Base-by-base conservation (phyloP, 2,329 filamentous ascomycete species). In the Chalara sp. region DNA sequence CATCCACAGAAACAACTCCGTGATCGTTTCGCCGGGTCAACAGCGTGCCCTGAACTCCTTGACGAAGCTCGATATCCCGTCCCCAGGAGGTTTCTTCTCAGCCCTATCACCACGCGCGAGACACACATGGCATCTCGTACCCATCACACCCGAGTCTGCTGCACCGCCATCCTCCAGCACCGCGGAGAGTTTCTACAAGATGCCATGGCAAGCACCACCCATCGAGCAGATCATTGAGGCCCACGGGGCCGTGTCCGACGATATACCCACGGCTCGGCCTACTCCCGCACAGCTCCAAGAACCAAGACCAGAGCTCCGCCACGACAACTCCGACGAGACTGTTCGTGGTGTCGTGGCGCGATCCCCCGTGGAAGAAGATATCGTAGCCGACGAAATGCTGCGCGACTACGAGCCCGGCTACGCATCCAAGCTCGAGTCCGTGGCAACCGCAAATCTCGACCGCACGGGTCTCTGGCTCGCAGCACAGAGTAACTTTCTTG, bases 181-280 rank as follows among this genome's bases (percentile, higher is more conserved):
- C n/a, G 92, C 92, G 7, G 89, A 96, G 65, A 82, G 86, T 56
- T 97, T 96, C 63, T 97, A 97, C 70, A 84, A 86, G 56, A 78
- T 86, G 31, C 90, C 91, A 3, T 96, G 90, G 85, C 67, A 71
- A 28, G 43, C 70, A 8, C 66, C 65, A 13, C 73, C 84, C 30
- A 70, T 88, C 45, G 86, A 91, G 65, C 85, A 83, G 44, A 75
- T 88, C 32, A 71, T 91, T 32, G 80, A 88, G 59, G 68, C 83
- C 35, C 47, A 59, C 11, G 71, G 70, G 33, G 66, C 70, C n/a
- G 66, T 75, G 48, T 73, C 75, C 40, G 78, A 78, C 53, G 81
- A 83, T n/a, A 80, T 86, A 54, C 76, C 83, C 32, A 89, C 86
- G 8, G 86, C 85, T 46, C 74, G 80, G 51, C 80, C 78, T 11